These are phyloP conservation scores for Ustilago cynodontis DNA, from an alignment of 1,284 basidiomycete species.

Conservation along the genomic window DNA sequence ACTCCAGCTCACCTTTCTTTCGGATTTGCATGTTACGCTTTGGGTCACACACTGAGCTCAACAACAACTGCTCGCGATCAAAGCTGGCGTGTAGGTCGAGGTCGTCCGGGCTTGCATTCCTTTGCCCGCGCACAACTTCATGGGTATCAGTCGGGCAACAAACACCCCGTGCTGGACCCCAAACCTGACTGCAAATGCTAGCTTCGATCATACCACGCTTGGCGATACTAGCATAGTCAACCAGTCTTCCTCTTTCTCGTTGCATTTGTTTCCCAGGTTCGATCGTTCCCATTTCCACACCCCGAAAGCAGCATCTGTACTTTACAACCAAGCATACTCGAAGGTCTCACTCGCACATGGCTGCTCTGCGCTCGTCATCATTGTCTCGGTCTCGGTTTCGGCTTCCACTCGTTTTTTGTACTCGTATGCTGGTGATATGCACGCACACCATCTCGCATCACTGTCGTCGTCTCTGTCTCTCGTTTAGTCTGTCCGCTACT, in stretches of 20 bases:
- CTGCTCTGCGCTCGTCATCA: constrained; percentile 21
- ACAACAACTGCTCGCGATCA: constrained; percentile 2
- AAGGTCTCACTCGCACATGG: constrained; percentile 14
- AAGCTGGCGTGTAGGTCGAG: not conserved
- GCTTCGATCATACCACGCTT: not conserved
- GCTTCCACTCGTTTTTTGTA: constrained; percentile 8
- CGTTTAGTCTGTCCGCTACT: not conserved
- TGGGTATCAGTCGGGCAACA: not conserved
- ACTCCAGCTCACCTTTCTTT: not conserved
- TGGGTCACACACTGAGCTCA: not conserved
- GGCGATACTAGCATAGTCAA: not conserved
- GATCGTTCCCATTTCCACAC: constrained; percentile 6
- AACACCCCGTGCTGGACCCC: not conserved
- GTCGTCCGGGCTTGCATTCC: constrained; percentile 3
- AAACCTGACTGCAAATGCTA: not conserved
- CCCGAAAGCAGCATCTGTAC: constrained; percentile 36
- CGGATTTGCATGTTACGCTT: not conserved
- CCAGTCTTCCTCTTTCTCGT: not conserved
- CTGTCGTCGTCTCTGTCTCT: not conserved
- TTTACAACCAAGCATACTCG: constrained; percentile 36
- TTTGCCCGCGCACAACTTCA: not conserved
- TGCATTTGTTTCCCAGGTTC: constrained; percentile 3
- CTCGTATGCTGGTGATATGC: constrained; percentile 16
- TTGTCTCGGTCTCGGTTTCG: constrained; percentile 2
- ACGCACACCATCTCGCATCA: constrained; percentile 21